Evolutionary conservation across 1,284 basidiomycete species (phyloP), one percentile per base, ranked within the genome.

Genomic region (Papiliotrema terrestris): DNA sequence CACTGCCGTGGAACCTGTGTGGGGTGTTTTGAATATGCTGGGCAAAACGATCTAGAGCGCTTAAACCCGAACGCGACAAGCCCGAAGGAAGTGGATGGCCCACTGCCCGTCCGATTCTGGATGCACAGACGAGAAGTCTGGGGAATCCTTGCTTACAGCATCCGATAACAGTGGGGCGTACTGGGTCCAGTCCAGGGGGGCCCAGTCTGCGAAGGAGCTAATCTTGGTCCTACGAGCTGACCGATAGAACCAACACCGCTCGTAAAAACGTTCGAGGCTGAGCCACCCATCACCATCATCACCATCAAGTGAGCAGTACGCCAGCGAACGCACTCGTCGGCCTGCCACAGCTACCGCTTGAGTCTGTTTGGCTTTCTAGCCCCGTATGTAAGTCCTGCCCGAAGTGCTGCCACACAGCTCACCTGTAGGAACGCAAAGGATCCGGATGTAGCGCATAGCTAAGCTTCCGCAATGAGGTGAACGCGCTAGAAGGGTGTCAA

Each of bases 391-490:
- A 29, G 51, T 50, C 15, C 2, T 8, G 23, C 17, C 1, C 20
- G 19, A 20, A 1, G 20, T 3, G 15, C 5, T 1, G 25, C 46
- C 25, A 32, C 48, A 49, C 25, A 17, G 26, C 38, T 26, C 39
- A 58, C n/a, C n/a, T n/a, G n/a, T n/a, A n/a, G n/a, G 49, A 47
- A 45, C 38, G 19, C 32, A 3, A n/a, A 25, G 14, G 52, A 54
- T 37, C 42, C 41, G 14, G 13, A 44, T 9, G 26, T 19, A 2
- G 22, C 19, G 11, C 5, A n/a, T 8, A 51, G 55, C 22, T 82
- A 82, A 81, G 81, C 0, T 68, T 82, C 4, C 71, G 80, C 14
- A 81, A 82, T 56, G 80, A 82, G 58, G 65, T 79, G 5, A 78
- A 78, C 0, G 81, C 75, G 0, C 59, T 82, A 15, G 75, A 80